Evolutionary conservation across 2,329 filamentous ascomycete species (phyloP).

Genomic region (Alternaria arbusti): DNA sequence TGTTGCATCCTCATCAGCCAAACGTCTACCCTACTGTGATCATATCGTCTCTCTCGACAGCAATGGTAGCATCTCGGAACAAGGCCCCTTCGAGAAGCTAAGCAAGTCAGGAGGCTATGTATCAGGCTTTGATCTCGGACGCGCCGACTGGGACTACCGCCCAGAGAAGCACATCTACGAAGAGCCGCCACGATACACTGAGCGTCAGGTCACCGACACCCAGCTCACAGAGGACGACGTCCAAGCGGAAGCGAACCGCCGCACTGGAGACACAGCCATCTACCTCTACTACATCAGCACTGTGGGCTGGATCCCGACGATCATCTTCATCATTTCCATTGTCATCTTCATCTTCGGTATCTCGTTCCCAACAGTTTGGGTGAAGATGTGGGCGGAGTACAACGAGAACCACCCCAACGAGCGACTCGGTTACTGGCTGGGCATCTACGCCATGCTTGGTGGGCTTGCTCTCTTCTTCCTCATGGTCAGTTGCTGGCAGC

Average conservation of each 20-base stretch:
- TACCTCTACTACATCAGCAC: slow-evolving; percentile 44
- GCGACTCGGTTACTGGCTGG: slow-evolving; percentile 42
- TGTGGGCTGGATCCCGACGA: slow-evolving; percentile 36
- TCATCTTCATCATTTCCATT: slow-evolving; percentile 41
- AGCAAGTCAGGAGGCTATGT: slow-evolving; percentile 41
- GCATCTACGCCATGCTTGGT: slow-evolving; percentile 41
- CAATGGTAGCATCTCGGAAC: slow-evolving; percentile 45
- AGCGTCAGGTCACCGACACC: slow-evolving; percentile 18
- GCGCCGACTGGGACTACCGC: slow-evolving; percentile 39
- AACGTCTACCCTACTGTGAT: slow-evolving; percentile 50
- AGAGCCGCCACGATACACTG: slow-evolving; percentile 39
- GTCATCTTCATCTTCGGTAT: slow-evolving; percentile 45
- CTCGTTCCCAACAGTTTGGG: slow-evolving; percentile 52
- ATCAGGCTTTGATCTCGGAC: slow-evolving; percentile 42
- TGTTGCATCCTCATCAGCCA: slow-evolving; percentile 43
- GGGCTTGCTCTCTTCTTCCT: slow-evolving; percentile 36
- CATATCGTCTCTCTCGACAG: slow-evolving; percentile 51
- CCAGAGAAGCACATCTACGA: slow-evolving; percentile 40
- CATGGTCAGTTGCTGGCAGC: slow-evolving; percentile 48
- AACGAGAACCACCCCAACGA: slow-evolving; percentile 49
- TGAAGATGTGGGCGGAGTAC: slow-evolving; percentile 57
- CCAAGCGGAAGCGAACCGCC: slow-evolving; percentile 39
- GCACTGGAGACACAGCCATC: slow-evolving; percentile 42
- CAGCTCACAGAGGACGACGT: slow-evolving; percentile 40
- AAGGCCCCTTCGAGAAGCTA: slow-evolving; percentile 51